phyloP scores from a whole-genome alignment of 768 basidiomycete genomes.

The Termitomyces sp. region DNA sequence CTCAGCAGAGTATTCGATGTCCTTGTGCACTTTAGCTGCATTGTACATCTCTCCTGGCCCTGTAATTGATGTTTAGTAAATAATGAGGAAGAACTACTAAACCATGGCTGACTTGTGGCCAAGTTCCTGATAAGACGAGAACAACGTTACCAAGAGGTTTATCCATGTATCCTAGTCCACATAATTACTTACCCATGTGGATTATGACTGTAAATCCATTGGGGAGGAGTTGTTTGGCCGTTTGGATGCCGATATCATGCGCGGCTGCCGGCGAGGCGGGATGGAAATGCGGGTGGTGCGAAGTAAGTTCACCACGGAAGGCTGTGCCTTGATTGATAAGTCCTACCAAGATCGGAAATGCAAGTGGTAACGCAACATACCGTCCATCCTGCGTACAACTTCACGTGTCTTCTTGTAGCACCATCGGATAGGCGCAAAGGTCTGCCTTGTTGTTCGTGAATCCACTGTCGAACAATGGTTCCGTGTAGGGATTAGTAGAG shows the following conservation, averaged over 20 bases:
- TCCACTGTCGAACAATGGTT: conserved; percentile 65
- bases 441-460: conserved; percentile 79
- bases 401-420: conserved; percentile 75
- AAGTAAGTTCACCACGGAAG: conserved; percentile 67
- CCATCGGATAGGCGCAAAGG: conserved; percentile 71
- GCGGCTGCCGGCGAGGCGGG: conserved; percentile 56
- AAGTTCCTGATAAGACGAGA: conserved; percentile 31
- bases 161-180: not conserved
- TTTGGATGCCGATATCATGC: conserved; percentile 61
- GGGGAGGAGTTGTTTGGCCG: conserved; percentile 56
- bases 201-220: conserved; percentile 61
- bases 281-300: conserved; percentile 72
- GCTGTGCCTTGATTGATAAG: conserved; percentile 36
- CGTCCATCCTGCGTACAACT: conserved; percentile 66
- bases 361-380: conserved; percentile 22
- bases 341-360: not conserved
- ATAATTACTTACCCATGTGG: conserved; percentile 49
- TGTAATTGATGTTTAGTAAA: conserved; percentile 7
- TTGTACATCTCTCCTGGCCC: conserved; percentile 49
- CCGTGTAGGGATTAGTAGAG: conserved; percentile 54
- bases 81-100: not conserved
- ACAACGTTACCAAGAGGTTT: too few relatives aligned
- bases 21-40: conserved; percentile 51
- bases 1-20: conserved; percentile 60
- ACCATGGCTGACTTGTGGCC: conserved; percentile 37